phyloP scores from a whole-genome alignment of 2,329 filamentous ascomycete genomes.

The Colletotrichum filicis region DNA sequence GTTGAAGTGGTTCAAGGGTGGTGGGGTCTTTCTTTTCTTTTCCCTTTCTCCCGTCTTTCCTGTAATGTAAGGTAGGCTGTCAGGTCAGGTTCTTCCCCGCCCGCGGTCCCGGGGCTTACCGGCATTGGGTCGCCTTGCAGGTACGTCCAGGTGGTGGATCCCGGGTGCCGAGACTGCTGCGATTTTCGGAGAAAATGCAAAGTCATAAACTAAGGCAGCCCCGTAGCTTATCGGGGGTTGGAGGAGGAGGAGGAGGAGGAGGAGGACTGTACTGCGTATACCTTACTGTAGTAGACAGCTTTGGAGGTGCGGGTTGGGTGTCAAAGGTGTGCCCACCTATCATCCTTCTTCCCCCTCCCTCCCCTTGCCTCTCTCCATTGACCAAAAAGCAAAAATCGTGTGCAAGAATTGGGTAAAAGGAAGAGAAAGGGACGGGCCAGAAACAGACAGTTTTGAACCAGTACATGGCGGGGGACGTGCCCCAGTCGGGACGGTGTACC shows the following conservation, averaged over 20 bases:
- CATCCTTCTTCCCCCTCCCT: not conserved
- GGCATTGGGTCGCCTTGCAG: not conserved
- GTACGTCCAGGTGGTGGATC: not conserved
- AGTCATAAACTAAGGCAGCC: not conserved
- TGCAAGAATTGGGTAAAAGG: not conserved
- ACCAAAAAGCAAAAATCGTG: constrained; percentile 10
- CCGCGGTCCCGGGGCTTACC: constrained; percentile 9
- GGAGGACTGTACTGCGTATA: too few relatives aligned
- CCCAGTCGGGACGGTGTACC: constrained; percentile 7
- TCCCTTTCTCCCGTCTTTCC: not conserved
- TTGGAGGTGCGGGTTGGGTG: not conserved
- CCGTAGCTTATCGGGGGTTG: constrained; percentile 1
- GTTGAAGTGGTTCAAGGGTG: not conserved
- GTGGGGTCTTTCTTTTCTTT: not conserved
- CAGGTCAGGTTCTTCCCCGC: not conserved
- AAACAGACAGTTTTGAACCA: not conserved
- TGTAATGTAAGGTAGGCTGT: not conserved
- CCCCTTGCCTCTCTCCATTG: not conserved
- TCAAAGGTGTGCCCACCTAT: not conserved
- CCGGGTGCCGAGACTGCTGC: not conserved
- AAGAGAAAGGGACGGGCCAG: not conserved
- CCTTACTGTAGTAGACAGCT: not conserved
- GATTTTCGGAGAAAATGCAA: not conserved
- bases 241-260: not conserved
- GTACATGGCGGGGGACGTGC: constrained; percentile 27